Base-by-base conservation (phyloP, 805 yeast species). In the Komagataella ulmi region DNA sequence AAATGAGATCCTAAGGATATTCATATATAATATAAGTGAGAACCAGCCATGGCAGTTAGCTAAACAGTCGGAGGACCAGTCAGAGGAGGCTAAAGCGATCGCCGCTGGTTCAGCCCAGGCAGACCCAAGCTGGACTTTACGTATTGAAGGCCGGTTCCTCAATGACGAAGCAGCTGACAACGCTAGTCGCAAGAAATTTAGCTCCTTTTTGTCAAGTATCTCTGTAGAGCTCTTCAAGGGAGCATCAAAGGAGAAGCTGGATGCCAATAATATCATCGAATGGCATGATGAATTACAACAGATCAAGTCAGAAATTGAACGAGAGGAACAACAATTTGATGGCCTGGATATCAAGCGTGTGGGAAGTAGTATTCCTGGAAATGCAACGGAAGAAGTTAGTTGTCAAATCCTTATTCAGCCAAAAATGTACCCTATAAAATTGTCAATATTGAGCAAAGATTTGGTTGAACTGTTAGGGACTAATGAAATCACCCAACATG, bases 31-130 rank as follows among this genome's bases (percentile, higher is more conserved):
- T 62, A 83, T 88, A 3, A 72, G 85, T 30, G 86, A 83, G 55
- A 86, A 87, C 63, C 98, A 91, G 68, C 87, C 91, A 47, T 93
- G 98, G 98, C 91, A 85, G 63, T 54, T 56, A 55, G 61, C 23
- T 55, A 55, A 50, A 64, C 57, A 53, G 17, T 48, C 50, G 6
- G 52, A 53, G 17, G 54, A 51, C 30, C 57, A 52, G 50, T 30
- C 40, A 14, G 40, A 30, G 14, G 40, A 62, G 53, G 47, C 60
- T 53, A 47, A 55, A 55, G 14, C 52, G 14, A 7, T 18, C 10
- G 43, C 44, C 24, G 17, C 24, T 24, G 24, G 43, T 47, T 17
- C 53, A 44, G 40, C 52, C 45, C 62, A 58, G 3, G 40, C 40
- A 30, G 79, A 73, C 47, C 76, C 87, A 2, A 64, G 78, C 1